phyloP scores from a whole-genome alignment of 805 yeast species.

The Candida pseudoglaebosa region DNA sequence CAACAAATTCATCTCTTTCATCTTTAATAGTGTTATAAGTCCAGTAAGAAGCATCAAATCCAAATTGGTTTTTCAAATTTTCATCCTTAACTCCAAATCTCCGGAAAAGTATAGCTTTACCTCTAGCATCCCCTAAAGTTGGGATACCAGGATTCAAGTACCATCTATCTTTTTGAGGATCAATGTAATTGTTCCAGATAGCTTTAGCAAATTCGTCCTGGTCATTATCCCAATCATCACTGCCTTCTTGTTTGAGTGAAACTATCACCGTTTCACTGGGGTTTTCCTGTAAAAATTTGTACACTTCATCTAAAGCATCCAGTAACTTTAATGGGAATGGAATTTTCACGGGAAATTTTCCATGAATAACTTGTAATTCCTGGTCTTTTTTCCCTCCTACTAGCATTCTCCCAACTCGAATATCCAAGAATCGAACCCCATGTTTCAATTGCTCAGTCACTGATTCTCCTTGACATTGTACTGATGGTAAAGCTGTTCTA shows the following conservation, averaged over 20 bases:
- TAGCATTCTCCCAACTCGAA: conserved; percentile 59
- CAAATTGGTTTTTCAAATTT: conserved; percentile 42
- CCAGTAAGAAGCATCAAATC: conserved; percentile 70
- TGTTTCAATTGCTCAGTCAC: conserved; percentile 59
- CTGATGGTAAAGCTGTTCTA: conserved; percentile 68
- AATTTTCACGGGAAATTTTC: conserved; percentile 68
- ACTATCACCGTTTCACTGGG: conserved; percentile 60
- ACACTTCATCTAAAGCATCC: conserved; percentile 54
- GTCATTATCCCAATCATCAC: conserved; percentile 58
- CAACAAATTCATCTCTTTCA: conserved; percentile 57
- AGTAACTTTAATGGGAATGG: conserved; percentile 52
- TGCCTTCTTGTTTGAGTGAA: conserved; percentile 72
- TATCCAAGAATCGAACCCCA: conserved; percentile 74
- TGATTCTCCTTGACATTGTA: conserved; percentile 66
- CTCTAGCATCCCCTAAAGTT: conserved; percentile 56
- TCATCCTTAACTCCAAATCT: conserved; percentile 62
- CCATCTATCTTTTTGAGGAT: conserved; percentile 52
- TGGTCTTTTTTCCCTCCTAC: conserved; percentile 46
- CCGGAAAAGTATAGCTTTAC: conserved; percentile 63
- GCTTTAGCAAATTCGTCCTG: conserved; percentile 61
- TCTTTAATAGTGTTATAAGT: conserved; percentile 60
- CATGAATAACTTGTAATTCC: conserved; percentile 66
- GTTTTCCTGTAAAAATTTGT: conserved; percentile 50
- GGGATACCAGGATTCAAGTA: conserved; percentile 56
- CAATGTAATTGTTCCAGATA: conserved; percentile 56